Evolutionary conservation across 176 grass and related monocot species (phyloP), one percentile per base, ranked within the genome.

Genomic region (Raddia distichophylla): DNA sequence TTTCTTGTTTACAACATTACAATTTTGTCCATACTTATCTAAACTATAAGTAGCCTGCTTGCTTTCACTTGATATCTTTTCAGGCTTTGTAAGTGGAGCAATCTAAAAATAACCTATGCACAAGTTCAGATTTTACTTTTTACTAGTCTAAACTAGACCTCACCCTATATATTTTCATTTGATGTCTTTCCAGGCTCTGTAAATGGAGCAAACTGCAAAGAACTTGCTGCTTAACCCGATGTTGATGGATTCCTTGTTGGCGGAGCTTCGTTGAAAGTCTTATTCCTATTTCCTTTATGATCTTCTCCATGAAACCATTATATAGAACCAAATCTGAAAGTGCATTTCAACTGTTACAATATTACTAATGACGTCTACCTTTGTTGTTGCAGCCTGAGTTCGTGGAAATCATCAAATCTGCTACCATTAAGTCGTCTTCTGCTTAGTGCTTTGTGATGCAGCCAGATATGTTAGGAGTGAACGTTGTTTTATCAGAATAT

Each of bases 81-180:
- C 82, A 94, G 92, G 92, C 17, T 94, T 89, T 69, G 92, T 94
- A 64, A 94, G 82, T 85, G 92, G 82, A 73, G 89, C 72, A 12
- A 94, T 91, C 73, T 89, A 86, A 76, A 91, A 89, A 76, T 84
- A 87, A 32, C 80, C 91, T 33, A 86, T 5, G 3, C 42, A 37
- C 4, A 52, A 19, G 14, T 52, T 16, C 5, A 56, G 11, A 69
- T 1, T 19, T 72, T 48, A 17, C 10, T 33, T 72, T 7, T 7
- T 47, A 50, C 18, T 86, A n/a, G 62, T 68, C 7, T 76, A 54
- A 67, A 80, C 7, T 85, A 53, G 45, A 77, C 13, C 12, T 71
- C 16, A 47, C 14, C 27, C 2, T 34, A 60, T 32, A 17, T 49
- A 4, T 34, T 55, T 35, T 45, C 32, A 37, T 27, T 79, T 83